Base-by-base conservation (phyloP, 768 basidiomycete species). In the Clathrus columnatus region DNA sequence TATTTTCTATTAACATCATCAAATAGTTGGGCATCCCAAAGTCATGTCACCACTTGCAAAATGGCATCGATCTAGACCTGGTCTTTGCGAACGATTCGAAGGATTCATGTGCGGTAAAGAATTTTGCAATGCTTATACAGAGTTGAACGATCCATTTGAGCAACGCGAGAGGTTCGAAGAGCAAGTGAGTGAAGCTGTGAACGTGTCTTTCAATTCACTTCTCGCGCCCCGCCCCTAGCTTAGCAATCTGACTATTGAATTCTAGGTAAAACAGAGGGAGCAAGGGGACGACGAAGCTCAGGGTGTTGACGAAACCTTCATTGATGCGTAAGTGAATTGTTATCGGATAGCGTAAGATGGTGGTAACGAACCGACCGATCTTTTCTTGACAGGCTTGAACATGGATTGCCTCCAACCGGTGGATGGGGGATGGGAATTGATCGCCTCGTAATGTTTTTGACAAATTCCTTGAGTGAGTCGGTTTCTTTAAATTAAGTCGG, bases 31-130 rank as follows among this genome's bases (percentile, higher is more conserved):
- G 27, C 96, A 98, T 72, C 96, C 96, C 16, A 94, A 98, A 75
- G 91, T 98, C 61, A 99, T 99, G 96, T 97, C 95, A 0, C 96
- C 96, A 2, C 84, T 99, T 30, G 96, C 96, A 69, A 99, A 99
- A 75, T 91, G 88, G 81, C 94, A 98, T 70, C 90, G 96, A 60
- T 90, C 89, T n/a, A 83, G 91, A 42, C 91, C 93, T 0, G 96
- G 96, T 36, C 79, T 99, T 23, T 98, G 96, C 70, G 96, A 99
- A 70, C 92, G 96, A 17, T 99, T 99, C 74, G 96, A 99, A 69
- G 91, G 83, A 7, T 99, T 99, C 81, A 81, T 99, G 79, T 95
- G 92, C 51, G 91, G 91, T 57, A 94, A 96, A 78, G 95, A 97
- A 72, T 84, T 98, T 70, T 94, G 91, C 77, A 98, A 99, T 65